Percentiles rank a stretch among this genome's conserved stretches.
Evolutionary conservation across 2,329 filamentous ascomycete genomes (phyloP).

Genomic region (Aspergillus ruber): DNA sequence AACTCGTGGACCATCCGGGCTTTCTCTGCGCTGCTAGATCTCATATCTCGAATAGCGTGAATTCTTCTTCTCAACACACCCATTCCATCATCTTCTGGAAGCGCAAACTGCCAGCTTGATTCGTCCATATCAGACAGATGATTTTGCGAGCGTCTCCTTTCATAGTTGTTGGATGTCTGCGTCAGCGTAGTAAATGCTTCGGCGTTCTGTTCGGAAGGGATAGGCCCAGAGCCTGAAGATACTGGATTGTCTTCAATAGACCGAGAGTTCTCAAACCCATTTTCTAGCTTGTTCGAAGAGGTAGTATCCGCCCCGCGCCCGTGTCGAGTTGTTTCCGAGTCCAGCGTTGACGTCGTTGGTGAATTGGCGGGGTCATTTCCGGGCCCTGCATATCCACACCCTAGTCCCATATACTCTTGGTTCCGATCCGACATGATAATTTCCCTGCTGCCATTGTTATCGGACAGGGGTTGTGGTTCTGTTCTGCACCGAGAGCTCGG

Average conservation of each 20-base stretch:
- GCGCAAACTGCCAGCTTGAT: constrained; percentile 13
- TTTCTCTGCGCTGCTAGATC: constrained; percentile 57
- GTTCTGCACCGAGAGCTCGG: constrained; percentile 3
- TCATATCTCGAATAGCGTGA: constrained; percentile 58
- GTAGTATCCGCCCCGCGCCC: neutral
- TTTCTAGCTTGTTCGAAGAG: neutral
- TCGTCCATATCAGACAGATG: constrained; percentile 7
- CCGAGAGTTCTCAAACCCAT: neutral
- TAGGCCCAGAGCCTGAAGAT: neutral
- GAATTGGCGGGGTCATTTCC: constrained; percentile 16
- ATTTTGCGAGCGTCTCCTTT: neutral
- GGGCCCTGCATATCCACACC: constrained; percentile 15
- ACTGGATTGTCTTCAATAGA: neutral
- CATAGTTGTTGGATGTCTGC: neutral
- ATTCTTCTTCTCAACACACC: constrained; percentile 60
- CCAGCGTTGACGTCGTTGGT: constrained; percentile 7
- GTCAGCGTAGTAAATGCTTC: neutral
- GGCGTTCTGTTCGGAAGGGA: neutral
- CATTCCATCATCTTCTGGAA: constrained; percentile 79
- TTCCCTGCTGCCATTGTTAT: constrained; percentile 7
- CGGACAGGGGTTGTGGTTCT: constrained; percentile 13
- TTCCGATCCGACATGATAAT: constrained; percentile 10
- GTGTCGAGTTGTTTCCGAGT: constrained; percentile 6
- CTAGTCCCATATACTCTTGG: constrained; percentile 2
- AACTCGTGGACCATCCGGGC: constrained; percentile 65